phyloP scores from a whole-genome alignment of 345 rosid genomes.

The Hibiscus tridactylites region DNA sequence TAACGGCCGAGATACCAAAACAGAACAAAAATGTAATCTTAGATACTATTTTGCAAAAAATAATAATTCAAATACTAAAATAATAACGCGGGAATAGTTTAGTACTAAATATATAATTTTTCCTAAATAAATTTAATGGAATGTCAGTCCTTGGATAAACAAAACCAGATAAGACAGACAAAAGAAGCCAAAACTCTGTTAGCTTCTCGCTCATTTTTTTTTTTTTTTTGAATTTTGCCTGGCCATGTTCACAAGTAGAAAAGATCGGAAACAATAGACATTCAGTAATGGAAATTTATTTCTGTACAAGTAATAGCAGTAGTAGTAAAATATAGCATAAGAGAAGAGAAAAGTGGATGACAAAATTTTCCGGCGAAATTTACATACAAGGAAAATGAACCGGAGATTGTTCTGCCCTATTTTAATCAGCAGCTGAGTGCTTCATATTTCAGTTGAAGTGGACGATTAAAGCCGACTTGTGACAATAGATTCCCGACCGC shows the following conservation, averaged over 20 bases:
- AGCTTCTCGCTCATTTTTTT: background rate
- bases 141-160: conserved; percentile 32
- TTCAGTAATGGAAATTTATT: conserved; percentile 14
- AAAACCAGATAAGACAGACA: conserved; percentile 14
- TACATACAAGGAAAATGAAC: conserved; percentile 4
- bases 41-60: too few species aligned
- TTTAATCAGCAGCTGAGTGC: conserved; percentile 66
- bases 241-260: too few species aligned
- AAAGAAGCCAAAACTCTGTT: conserved; percentile 15
- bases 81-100: too few species aligned
- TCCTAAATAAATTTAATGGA: conserved; percentile 20
- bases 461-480: conserved; percentile 67
- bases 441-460: conserved; percentile 69
- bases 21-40: too few species aligned
- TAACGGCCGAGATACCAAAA: too few species aligned
- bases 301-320: conserved; percentile 27
- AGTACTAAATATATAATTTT: too few species aligned
- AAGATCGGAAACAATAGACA: background rate
- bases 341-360: background rate
- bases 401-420: conserved; percentile 18
- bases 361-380: conserved; percentile 13
- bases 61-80: too few species aligned
- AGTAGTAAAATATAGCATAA: background rate
- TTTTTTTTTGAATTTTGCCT: too few species aligned
- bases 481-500: conserved; percentile 69